Base-by-base conservation (phyloP, 1,284 basidiomycete genomes). In the Calocybe gambosa region DNA sequence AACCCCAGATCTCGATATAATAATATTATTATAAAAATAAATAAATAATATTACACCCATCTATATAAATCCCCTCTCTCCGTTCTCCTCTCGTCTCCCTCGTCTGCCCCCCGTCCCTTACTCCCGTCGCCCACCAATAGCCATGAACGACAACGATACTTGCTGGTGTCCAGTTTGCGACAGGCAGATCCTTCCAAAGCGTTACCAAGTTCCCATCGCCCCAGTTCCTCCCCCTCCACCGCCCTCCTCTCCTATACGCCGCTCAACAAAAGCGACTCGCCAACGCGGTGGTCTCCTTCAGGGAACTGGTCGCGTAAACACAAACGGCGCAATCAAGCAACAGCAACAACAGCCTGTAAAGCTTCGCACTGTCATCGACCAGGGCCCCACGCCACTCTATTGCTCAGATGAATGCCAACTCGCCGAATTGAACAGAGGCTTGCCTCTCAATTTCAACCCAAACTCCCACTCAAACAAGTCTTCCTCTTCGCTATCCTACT, bases 91-190 rank as follows among this genome's bases (percentile, higher is more conserved):
- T 43, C 48, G 7, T 41, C 47, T 50, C 31, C 3, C 48, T 45
- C 50, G 52, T 51, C 49, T 50, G 59, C 55, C 28, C 28, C 13
- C 13, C 5, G 10, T n/a, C 3, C 2, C 28, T 29, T 3, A 2
- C 53, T 53, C 51, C 58, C 53, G 66, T 37, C 39, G 34, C 31
- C 38, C n/a, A n/a, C n/a, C n/a, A n/a, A n/a, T n/a, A n/a, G 21
- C 21, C 21, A 40, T 65, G 54, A 73, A 78, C 66, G 73, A 79
- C 55, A 74, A 63, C 54, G 66, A 84, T 67, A 71, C 79, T 50
- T 69, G 74, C 43, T 87, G 82, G 81, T 87, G 85, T 72, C 82
- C 82, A 42, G 76, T 77, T 57, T 88, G 85, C 68, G 74, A 79
- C 55, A 70, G 76, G 55, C 78, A 81, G 52, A 87, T 88, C 52